Conservation (phyloP, 331 rosid genomes). For the Malus hybrid region DNA sequence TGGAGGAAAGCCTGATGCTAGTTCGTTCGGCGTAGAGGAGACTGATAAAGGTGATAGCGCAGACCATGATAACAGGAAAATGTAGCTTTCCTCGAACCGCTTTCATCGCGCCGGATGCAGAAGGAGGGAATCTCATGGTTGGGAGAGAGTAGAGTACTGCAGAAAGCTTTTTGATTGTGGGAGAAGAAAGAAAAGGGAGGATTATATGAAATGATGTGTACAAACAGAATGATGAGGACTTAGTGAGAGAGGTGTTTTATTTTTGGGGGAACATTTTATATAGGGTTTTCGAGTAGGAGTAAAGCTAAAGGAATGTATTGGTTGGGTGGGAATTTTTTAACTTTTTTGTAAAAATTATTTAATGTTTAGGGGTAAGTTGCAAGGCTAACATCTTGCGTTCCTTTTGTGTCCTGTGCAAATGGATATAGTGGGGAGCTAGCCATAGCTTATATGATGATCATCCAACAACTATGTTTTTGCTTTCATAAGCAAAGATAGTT, state of each 20-base stretch:
- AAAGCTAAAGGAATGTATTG: conserved; percentile 67
- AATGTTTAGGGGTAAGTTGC: conserved; percentile 34
- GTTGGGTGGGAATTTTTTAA: no score
- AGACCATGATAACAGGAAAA: conserved; percentile 47
- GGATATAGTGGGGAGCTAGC: background rate
- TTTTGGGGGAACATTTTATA: conserved; percentile 18
- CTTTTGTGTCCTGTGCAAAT: background rate
- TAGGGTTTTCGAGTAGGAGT: conserved; percentile 79
- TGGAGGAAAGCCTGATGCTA: conserved; percentile 53
- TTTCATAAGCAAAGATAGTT: background rate
- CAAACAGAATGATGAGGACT: conserved; percentile 45
- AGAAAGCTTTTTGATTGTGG: background rate
- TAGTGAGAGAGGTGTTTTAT: background rate
- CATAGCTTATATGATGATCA: background rate
- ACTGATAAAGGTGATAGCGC: conserved; percentile 49
- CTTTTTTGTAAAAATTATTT: background rate
- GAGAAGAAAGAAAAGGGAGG: background rate
- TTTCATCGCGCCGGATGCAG: conserved; percentile 48
- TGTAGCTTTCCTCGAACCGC: conserved; percentile 42
- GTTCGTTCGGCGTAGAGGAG: conserved; percentile 55
- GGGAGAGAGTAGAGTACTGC: background rate
- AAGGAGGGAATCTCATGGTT: conserved; percentile 17
- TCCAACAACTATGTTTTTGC: conserved; percentile 31
- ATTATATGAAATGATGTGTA: conserved; percentile 10
- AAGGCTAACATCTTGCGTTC: conserved; percentile 58